Evolutionary conservation across 805 yeast species (phyloP).

Genomic region (Kluyveromyces dobzhanskii): DNA sequence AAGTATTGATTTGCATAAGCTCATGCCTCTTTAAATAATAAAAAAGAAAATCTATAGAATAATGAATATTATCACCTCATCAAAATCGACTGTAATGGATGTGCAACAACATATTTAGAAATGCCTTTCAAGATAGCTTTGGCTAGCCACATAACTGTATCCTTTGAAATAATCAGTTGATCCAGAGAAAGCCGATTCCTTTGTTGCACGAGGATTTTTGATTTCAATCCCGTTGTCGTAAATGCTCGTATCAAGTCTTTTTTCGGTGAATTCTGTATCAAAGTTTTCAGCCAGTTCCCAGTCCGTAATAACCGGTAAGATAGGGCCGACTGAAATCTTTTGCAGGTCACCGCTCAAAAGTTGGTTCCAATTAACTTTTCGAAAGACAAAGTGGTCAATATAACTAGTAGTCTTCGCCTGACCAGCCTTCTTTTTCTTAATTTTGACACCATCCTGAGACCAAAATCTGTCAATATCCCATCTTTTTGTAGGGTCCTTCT

Average conservation of each 20-base stretch:
- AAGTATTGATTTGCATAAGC: no score
- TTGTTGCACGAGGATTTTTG: slow-evolving; percentile 1
- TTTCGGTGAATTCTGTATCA: slow-evolving; percentile 66
- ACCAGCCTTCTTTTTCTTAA: slow-evolving; percentile 23
- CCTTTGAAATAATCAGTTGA: slow-evolving; percentile 27
- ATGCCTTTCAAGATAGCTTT: slow-evolving; percentile 29
- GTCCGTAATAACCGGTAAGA: slow-evolving; percentile 72
- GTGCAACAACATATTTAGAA: slow-evolving; percentile 11
- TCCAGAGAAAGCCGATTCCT: slow-evolving; percentile 3
- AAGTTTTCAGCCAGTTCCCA: slow-evolving; percentile 82
- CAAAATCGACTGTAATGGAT: not conserved
- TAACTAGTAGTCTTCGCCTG: slow-evolving; percentile 30
- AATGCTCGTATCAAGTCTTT: slow-evolving; percentile 38
- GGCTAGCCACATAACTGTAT: slow-evolving; percentile 30
- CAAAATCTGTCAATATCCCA: slow-evolving; percentile 50
- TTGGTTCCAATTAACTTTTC: slow-evolving; percentile 63
- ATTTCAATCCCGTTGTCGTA: slow-evolving; percentile 11
- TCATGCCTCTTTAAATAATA: no score
- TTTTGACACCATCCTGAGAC: slow-evolving; percentile 23
- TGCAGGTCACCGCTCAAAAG: slow-evolving; percentile 42
- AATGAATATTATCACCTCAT: not conserved
- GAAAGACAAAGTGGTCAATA: slow-evolving; percentile 63
- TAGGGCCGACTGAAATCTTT: slow-evolving; percentile 54
- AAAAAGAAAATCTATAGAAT: not conserved
- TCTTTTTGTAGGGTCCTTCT: slow-evolving; percentile 64